phyloP scores from a whole-genome alignment of 192 early-diverging fungal species.

The Backusella westeae region DNA sequence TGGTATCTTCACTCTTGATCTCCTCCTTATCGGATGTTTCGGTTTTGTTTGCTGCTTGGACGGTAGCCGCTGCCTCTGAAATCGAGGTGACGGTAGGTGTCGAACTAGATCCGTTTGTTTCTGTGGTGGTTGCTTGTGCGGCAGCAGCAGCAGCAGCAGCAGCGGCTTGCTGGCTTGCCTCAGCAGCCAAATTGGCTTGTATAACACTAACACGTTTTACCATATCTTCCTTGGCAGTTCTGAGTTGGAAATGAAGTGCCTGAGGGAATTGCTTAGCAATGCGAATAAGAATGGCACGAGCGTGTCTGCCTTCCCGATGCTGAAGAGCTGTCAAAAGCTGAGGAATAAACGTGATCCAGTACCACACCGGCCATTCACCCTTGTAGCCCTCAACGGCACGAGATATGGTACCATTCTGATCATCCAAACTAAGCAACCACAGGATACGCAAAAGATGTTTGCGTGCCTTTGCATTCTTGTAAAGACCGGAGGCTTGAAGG shows the following conservation, averaged over 20 bases:
- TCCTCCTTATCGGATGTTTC: neutral
- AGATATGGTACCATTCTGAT: conserved; percentile 70
- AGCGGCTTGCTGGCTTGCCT: conserved; percentile 12
- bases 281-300: conserved; percentile 79
- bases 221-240: conserved; percentile 90
- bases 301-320: conserved; percentile 80
- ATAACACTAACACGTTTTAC: conserved; percentile 47
- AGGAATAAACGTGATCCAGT: conserved; percentile 99
- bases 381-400: conserved; percentile 87
- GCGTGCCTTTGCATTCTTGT: conserved; percentile 82
- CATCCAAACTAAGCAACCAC: conserved; percentile 92
- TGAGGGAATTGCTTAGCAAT: conserved; percentile 95
- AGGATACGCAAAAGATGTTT: conserved; percentile 91
- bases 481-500: conserved; percentile 88
- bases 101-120: neutral
- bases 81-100: neutral
- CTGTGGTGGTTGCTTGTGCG: neutral
- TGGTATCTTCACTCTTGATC: neutral
- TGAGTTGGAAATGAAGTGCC: conserved; percentile 92
- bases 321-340: conserved; percentile 83
- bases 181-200: conserved; percentile 17
- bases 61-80: neutral
- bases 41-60: neutral
- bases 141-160: neutral
- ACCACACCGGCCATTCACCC: conserved; percentile 90